phyloP scores from a whole-genome alignment of 768 basidiomycete genomes.

The Pisolithus tinctorius region DNA sequence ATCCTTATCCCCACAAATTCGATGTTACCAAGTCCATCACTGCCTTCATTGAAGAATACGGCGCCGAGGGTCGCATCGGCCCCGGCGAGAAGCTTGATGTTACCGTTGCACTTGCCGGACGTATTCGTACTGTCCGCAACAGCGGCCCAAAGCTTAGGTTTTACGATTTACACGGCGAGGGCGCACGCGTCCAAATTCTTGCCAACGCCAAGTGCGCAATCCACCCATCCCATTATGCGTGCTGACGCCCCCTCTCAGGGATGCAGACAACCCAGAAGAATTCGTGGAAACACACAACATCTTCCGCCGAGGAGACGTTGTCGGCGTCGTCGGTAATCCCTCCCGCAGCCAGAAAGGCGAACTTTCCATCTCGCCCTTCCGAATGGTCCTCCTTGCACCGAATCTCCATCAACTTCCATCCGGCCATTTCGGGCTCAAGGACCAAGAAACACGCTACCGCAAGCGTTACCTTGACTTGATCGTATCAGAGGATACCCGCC shows the following conservation, averaged over 20 bases:
- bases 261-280: slow-evolving; percentile 52
- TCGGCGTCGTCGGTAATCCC: slow-evolving; percentile 85
- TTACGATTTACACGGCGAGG: slow-evolving; percentile 92
- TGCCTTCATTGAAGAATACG: slow-evolving; percentile 68
- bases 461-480: slow-evolving; percentile 99
- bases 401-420: slow-evolving; percentile 96
- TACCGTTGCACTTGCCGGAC: slow-evolving; percentile 72
- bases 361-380: slow-evolving; percentile 77
- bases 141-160: slow-evolving; percentile 83
- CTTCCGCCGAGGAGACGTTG: slow-evolving; percentile 94
- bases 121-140: slow-evolving; percentile 85
- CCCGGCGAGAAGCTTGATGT: slow-evolving; percentile 59
- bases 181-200: slow-evolving; percentile 91
- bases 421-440: slow-evolving; percentile 89
- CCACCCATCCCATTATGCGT: background rate
- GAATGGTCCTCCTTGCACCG: slow-evolving; percentile 86
- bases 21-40: slow-evolving; percentile 74
- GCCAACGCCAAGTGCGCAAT: slow-evolving; percentile 71
- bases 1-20: slow-evolving; percentile 99
- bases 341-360: slow-evolving; percentile 95
- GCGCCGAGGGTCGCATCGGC: slow-evolving; percentile 61
- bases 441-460: slow-evolving; percentile 95
- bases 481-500: slow-evolving; percentile 83
- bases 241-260: slow-evolving; percentile 33
- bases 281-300: slow-evolving; percentile 74